These are phyloP conservation scores for Lineolata rhizophorae DNA, from an alignment of 495 filamentous ascomycete genomes.

Conservation along the genomic window DNA sequence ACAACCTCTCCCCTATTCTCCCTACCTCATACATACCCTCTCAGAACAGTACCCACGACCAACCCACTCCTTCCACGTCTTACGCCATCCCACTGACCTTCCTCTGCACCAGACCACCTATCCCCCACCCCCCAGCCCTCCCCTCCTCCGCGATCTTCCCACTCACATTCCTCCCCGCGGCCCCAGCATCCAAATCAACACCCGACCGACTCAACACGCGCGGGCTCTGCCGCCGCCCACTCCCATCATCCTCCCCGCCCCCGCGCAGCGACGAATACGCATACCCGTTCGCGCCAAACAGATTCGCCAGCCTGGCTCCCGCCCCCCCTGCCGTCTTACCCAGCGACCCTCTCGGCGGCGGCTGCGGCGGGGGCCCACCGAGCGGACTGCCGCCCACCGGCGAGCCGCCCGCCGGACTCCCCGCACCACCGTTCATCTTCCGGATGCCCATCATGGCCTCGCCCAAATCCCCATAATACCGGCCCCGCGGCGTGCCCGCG, in stretches of 20 bases:
- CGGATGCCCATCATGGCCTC: constrained; percentile 16
- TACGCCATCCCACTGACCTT: too few relatives aligned
- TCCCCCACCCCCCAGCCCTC: constrained; percentile 22
- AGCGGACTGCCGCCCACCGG: too few relatives aligned
- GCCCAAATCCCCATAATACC: constrained; percentile 20
- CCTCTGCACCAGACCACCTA: too few relatives aligned
- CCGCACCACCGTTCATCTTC: neutral
- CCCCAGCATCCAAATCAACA: constrained; percentile 26
- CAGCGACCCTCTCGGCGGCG: neutral
- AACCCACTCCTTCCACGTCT: too few relatives aligned
- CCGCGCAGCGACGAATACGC: neutral
- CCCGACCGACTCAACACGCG: constrained; percentile 11
- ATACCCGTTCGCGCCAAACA: neutral
- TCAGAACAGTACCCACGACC: too few relatives aligned
- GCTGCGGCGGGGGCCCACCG: neutral
- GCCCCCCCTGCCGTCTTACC: neutral
- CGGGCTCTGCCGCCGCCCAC: too few relatives aligned
- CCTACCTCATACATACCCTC: too few relatives aligned
- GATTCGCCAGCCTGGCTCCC: neutral
- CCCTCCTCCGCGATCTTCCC: constrained; percentile 78
- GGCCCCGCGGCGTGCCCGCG: constrained; percentile 12
- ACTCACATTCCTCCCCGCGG: constrained; percentile 44
- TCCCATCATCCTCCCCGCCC: neutral
- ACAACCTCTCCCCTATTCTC: too few relatives aligned
- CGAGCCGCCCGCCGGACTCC: neutral